These are phyloP conservation scores for Sideroxylon spinosum DNA, from an alignment of 179 eudicot species.

Conservation along the genomic window DNA sequence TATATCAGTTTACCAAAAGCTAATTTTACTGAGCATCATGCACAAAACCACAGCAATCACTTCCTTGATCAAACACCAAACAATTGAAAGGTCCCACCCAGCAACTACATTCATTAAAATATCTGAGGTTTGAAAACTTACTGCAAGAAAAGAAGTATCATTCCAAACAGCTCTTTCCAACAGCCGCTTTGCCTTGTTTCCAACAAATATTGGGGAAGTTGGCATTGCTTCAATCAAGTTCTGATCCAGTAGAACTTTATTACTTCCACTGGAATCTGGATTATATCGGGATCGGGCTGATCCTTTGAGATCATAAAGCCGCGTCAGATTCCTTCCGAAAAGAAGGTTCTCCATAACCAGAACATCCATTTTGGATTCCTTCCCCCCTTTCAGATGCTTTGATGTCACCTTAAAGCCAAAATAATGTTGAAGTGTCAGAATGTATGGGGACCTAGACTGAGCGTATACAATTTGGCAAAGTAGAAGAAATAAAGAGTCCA, in stretches of 20 bases:
- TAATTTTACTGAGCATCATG: neutral
- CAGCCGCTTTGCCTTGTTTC: slow-evolving; percentile 70
- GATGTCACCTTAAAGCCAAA: slow-evolving; percentile 47
- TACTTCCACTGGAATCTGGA: slow-evolving; percentile 73
- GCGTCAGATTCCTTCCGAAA: slow-evolving; percentile 53
- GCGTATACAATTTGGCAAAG: neutral
- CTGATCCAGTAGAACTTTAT: slow-evolving; percentile 84
- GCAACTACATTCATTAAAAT: neutral
- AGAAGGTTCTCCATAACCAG: slow-evolving; percentile 93
- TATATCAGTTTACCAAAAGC: neutral
- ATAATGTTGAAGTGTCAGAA: slow-evolving; percentile 10
- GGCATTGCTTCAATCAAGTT: slow-evolving; percentile 86
- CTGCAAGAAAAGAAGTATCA: slow-evolving; percentile 86
- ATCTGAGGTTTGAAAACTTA: slow-evolving; percentile 35
- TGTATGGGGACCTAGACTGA: neutral
- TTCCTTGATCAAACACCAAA: neutral
- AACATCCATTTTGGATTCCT: slow-evolving; percentile 74
- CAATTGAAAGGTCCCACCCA: neutral
- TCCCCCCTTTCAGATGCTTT: slow-evolving; percentile 82
- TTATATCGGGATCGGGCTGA: slow-evolving; percentile 80
- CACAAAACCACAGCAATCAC: neutral
- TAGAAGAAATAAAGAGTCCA: neutral
- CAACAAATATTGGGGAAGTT: slow-evolving; percentile 87
- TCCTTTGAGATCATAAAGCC: slow-evolving; percentile 86
- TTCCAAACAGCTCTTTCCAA: slow-evolving; percentile 93